Conservation (phyloP, 2,329 filamentous ascomycete species). For the Rhynchosporium agropyri region DNA sequence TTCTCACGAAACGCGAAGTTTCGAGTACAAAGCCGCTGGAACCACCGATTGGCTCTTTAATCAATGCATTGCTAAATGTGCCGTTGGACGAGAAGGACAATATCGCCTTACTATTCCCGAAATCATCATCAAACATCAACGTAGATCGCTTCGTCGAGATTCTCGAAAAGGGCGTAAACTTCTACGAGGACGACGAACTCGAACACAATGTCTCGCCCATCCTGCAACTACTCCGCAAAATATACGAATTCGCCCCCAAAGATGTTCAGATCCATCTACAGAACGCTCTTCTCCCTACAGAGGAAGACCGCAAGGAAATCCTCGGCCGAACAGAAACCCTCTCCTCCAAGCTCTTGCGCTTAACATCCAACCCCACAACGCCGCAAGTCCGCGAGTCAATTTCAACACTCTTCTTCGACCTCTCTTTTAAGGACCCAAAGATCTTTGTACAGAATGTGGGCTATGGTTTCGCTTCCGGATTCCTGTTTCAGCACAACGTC, state of each 20-base stretch:
- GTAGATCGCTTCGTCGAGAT: slow-evolving; percentile 69
- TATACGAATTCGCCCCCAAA: slow-evolving; percentile 71
- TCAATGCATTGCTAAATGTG: slow-evolving; percentile 83
- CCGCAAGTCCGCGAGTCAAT: slow-evolving; percentile 75
- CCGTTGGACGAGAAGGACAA: slow-evolving; percentile 60
- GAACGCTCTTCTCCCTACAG: slow-evolving; percentile 70
- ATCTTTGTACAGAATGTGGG: slow-evolving; percentile 90
- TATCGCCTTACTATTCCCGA: slow-evolving; percentile 63
- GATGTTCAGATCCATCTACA: slow-evolving; percentile 65
- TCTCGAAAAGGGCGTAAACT: slow-evolving; percentile 65
- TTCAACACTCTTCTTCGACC: slow-evolving; percentile 79
- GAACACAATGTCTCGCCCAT: slow-evolving; percentile 73
- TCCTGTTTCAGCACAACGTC: slow-evolving; percentile 82
- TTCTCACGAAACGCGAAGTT: slow-evolving; percentile 64
- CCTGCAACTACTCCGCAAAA: slow-evolving; percentile 69
- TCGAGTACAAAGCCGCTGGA: slow-evolving; percentile 69
- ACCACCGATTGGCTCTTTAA: slow-evolving; percentile 67
- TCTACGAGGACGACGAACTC: slow-evolving; percentile 69
- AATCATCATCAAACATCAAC: slow-evolving; percentile 59
- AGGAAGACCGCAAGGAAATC: slow-evolving; percentile 73
- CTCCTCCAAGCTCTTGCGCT: slow-evolving; percentile 73
- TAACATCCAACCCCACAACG: slow-evolving; percentile 73
- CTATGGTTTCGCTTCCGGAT: slow-evolving; percentile 91
- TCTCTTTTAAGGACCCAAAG: slow-evolving; percentile 78
- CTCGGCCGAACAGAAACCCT: slow-evolving; percentile 76